Evolutionary conservation across 2,329 filamentous ascomycete genomes (phyloP), one percentile per base, ranked within the genome.

Genomic region (Microcera coccophila): DNA sequence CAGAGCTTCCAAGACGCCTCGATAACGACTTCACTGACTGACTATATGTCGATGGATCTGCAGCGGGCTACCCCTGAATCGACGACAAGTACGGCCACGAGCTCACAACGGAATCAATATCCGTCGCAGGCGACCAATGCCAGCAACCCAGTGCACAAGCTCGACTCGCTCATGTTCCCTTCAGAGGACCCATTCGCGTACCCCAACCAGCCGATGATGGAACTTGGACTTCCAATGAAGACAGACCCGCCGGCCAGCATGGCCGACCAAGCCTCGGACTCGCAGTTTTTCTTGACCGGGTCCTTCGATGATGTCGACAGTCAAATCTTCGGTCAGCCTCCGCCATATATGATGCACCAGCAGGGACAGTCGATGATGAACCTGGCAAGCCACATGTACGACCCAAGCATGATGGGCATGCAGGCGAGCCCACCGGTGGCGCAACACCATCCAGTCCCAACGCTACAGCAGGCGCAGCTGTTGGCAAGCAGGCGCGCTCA

Each of bases 161-260:
- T 90, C 5, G 84, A 84, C 45, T 80, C 82, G 3, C 80, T 90
- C 68, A 90, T 91, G 84, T 91, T 91, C 57, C 83, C 85, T 1
- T 84, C 85, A 0, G 76, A 79, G 24, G 86, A 91, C 55, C 85
- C 87, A 0, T 85, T 91, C 49, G 84, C 83, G 0, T 93, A 91
- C 56, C 86, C 85, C 0, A 88, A 84, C 56, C 85, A 88, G 51
- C 82, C 85, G 1, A 79, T 85, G 70, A 82, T 84, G 69, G 73
- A 79, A 53, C 70, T 78, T 31, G 72, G 72, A 9, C 69, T 63
- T 53, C 64, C 65, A 19, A 52, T 58, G 20, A 64, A 63, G 47
- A 54, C 61, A n/a, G 59, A 60, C 41, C 49, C 63, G 52, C 52
- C 64, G 22, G 51, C 61, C 48, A 57, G 57, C 38, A 61, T 67